These are phyloP conservation scores for Carex scoparia DNA, from an alignment of 176 grass and related monocot species.

Conservation along the genomic window DNA sequence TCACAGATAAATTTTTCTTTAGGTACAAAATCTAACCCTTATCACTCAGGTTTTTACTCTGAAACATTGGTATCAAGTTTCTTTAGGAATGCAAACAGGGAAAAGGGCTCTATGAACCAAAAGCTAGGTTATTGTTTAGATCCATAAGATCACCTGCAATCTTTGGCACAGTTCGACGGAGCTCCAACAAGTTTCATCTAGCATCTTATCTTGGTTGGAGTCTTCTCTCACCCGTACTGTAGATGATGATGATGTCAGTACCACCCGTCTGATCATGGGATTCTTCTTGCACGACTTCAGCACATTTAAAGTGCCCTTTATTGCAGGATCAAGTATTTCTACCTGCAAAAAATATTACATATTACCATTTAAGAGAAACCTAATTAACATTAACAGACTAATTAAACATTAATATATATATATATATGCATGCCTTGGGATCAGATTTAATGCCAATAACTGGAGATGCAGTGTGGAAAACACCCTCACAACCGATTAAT, in stretches of 20 bases:
- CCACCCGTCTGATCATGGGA: constrained; percentile 47
- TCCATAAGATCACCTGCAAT: constrained; percentile 44
- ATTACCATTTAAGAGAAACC: not conserved
- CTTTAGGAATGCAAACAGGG: not conserved
- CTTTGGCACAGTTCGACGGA: constrained; percentile 54
- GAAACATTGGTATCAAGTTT: not conserved
- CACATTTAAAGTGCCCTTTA: constrained; percentile 75
- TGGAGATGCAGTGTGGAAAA: constrained; percentile 82
- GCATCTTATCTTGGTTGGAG: constrained; percentile 28
- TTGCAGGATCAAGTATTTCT: constrained; percentile 63
- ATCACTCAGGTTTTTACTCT: not conserved
- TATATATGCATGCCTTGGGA: constrained; percentile 44
- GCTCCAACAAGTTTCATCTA: constrained; percentile 85
- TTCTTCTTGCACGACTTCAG: constrained; percentile 78
- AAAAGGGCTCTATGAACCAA: not conserved
- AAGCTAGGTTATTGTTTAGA: constrained; percentile 15
- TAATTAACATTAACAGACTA: not conserved
- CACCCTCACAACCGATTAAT: constrained; percentile 64
- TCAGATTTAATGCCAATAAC: constrained; percentile 44
- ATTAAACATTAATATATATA: not conserved
- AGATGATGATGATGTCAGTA: constrained; percentile 80
- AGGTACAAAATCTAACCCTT: not conserved
- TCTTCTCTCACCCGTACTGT: constrained; percentile 61
- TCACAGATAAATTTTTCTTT: not conserved
- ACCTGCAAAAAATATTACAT: constrained; percentile 33